These are phyloP conservation scores for Aspergillus sparsus DNA, from an alignment of 495 filamentous ascomycete genomes.

Conservation along the genomic window DNA sequence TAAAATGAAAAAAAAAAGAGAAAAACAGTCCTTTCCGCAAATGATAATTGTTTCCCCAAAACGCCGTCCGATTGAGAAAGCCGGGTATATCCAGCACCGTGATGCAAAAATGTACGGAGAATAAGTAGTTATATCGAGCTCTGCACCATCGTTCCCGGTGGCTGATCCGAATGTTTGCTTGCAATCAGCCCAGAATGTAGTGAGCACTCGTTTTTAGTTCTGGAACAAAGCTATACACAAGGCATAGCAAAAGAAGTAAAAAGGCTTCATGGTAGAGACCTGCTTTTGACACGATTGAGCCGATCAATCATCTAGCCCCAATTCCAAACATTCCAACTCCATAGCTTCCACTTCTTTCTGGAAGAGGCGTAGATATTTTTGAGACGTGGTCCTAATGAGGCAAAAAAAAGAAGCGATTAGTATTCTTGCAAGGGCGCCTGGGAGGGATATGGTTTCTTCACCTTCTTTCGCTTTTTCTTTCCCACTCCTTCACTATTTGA, in stretches of 20 bases:
- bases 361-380: constrained; percentile 46
- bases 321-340: constrained; percentile 53
- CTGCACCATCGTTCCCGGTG: constrained; percentile 19
- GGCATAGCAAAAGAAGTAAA: constrained; percentile 18
- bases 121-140: constrained; percentile 29
- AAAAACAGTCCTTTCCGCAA: constrained; percentile 33
- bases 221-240: constrained; percentile 23
- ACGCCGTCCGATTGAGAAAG: constrained; percentile 52
- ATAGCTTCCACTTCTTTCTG: constrained; percentile 49
- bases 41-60: constrained; percentile 35
- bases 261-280: constrained; percentile 23
- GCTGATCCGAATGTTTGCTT: constrained; percentile 19
- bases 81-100: constrained; percentile 59
- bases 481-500: constrained; percentile 48
- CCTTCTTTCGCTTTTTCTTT: constrained; percentile 57
- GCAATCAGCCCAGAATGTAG: not conserved
- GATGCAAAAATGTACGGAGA: constrained; percentile 55
- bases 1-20: constrained; percentile 14
- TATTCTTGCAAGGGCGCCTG: constrained; percentile 7
- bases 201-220: constrained; percentile 20
- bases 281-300: constrained; percentile 23
- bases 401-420: constrained; percentile 9
- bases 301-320: constrained; percentile 40
- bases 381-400: constrained; percentile 44
- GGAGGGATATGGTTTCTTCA: constrained; percentile 24